Conservation (phyloP, 495 filamentous ascomycete genomes). For the Ascobolus immersus region DNA sequence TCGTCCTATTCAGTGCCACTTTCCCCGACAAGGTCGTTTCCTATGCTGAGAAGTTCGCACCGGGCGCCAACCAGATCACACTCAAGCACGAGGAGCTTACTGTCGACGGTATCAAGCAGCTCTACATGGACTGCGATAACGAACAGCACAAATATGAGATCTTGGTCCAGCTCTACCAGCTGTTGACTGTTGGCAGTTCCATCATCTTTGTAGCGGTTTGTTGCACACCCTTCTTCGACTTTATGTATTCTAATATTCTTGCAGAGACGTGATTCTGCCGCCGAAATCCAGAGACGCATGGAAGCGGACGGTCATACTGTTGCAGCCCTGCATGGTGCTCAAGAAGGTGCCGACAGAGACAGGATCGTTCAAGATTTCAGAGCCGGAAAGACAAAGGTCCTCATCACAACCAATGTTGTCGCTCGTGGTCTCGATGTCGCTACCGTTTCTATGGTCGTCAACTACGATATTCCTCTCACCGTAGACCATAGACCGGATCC, state of each 20-base stretch:
- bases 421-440: slow-evolving; percentile 93
- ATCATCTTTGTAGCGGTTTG: slow-evolving; percentile 88
- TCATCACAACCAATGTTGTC: slow-evolving; percentile 94
- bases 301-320: slow-evolving; percentile 71
- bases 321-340: slow-evolving; percentile 59
- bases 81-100: slow-evolving; percentile 77
- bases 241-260: slow-evolving; percentile 10
- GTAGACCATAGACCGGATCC: slow-evolving; percentile 36
- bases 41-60: slow-evolving; percentile 59
- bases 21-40: slow-evolving; percentile 63
- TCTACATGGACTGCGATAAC: slow-evolving; percentile 71
- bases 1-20: slow-evolving; percentile 87
- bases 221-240: too few relatives aligned
- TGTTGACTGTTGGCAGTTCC: slow-evolving; percentile 84
- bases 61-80: slow-evolving; percentile 64
- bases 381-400: slow-evolving; percentile 65
- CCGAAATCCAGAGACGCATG: slow-evolving; percentile 65
- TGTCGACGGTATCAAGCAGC: slow-evolving; percentile 85
- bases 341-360: slow-evolving; percentile 65
- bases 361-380: slow-evolving; percentile 70
- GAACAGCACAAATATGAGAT: slow-evolving; percentile 67
- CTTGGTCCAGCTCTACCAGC: slow-evolving; percentile 72
- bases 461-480: slow-evolving; percentile 58
- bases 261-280: slow-evolving; percentile 56
- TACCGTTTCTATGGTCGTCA: slow-evolving; percentile 90